Percentiles rank a stretch among this genome's conserved stretches.
These are phyloP conservation scores for Dactylella cylindrospora DNA, from an alignment of 2,329 filamentous ascomycete species.

Conservation along the genomic window DNA sequence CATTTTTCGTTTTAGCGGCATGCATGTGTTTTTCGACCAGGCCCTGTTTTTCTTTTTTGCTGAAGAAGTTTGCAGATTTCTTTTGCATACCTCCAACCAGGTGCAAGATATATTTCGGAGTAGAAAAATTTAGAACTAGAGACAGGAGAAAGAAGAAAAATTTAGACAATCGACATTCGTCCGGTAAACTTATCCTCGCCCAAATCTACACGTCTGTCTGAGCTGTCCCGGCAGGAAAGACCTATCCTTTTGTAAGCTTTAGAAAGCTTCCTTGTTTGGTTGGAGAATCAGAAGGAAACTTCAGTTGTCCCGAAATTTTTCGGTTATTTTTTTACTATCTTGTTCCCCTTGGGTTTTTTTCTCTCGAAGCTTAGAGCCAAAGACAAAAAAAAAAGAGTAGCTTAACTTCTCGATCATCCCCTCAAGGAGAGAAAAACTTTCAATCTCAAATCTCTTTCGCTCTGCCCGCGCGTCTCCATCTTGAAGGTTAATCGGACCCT, in stretches of 20 bases:
- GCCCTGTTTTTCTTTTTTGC: slow-evolving; percentile 10
- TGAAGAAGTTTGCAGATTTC: not conserved
- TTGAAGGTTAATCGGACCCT: no score
- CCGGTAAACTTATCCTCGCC: slow-evolving; percentile 4
- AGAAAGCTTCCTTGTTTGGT: slow-evolving; percentile 3
- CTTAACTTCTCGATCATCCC: slow-evolving; percentile 10
- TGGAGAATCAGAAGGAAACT: slow-evolving; percentile 19
- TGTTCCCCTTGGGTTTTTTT: slow-evolving; percentile 29
- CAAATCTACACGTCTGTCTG: slow-evolving; percentile 26
- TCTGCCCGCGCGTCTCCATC: slow-evolving; percentile 15
- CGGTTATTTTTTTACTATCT: slow-evolving; percentile 35
- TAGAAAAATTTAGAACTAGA: slow-evolving; percentile 36
- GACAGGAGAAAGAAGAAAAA: no score
- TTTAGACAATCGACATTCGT: slow-evolving; percentile 20
- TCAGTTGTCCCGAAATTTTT: slow-evolving; percentile 22
- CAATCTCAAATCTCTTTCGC: not conserved
- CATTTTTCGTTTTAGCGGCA: slow-evolving; percentile 22
- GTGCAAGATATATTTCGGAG: slow-evolving; percentile 14
- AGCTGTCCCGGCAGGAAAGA: slow-evolving; percentile 27
- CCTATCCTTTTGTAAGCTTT: slow-evolving; percentile 1
- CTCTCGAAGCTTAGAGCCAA: no score
- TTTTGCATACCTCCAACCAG: slow-evolving; percentile 19
- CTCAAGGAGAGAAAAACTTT: no score
- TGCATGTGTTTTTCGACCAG: slow-evolving; percentile 18
- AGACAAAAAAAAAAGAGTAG: slow-evolving; percentile 6